Base-by-base conservation (phyloP, 129 eudicot genomes). In the Artemisia annua region DNA sequence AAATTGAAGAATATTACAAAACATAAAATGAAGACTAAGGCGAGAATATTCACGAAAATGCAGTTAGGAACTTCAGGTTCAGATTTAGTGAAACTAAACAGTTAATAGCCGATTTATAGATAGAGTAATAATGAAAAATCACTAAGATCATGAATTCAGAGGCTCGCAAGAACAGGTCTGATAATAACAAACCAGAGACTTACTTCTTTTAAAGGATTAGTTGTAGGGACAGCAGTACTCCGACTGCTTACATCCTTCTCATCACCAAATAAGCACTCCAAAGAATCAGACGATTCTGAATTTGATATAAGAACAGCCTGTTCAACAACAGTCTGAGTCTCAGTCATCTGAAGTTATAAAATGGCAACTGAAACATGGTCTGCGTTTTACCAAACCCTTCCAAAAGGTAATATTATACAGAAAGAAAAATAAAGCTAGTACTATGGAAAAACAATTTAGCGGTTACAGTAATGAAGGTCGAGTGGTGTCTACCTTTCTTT, bases 241-340 rank as follows among this genome's bases (percentile, higher is more conserved):
- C 72, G 79, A 65, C 80, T 73, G 69, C 67, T 65, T 16, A 67
- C 50, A 76, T 72, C 86, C 74, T 77, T 83, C 26, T 79, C 85
- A 78, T 85, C 94, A 68, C 80, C 88, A 59, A 85, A 85, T 82
- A 90, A 82, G 77, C 84, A 71, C 65, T 83, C 96, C 58, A 90
- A 73, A 44, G 97, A 90, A 83, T 85, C 97, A 63, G 92, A 84
- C 68, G 98, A 87, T 76, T 74, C 86, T 8, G 86, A 77, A 54
- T 70, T 51, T 48, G 92, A 59, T 80, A 62, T 83, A 58, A 74
- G 81, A 50, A 71, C 76, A 66, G 79, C 90, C 98, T 92, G 97
- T 56, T 69, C 54, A 46, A 67, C 72, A 43, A 56, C 62, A 71
- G 65, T 22, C 61, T 71, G 68, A 78, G 26, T 71, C 24, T 22